Evolutionary conservation across 2,329 filamentous ascomycete genomes (phyloP).

Genomic region (Botrytis sinoallii): DNA sequence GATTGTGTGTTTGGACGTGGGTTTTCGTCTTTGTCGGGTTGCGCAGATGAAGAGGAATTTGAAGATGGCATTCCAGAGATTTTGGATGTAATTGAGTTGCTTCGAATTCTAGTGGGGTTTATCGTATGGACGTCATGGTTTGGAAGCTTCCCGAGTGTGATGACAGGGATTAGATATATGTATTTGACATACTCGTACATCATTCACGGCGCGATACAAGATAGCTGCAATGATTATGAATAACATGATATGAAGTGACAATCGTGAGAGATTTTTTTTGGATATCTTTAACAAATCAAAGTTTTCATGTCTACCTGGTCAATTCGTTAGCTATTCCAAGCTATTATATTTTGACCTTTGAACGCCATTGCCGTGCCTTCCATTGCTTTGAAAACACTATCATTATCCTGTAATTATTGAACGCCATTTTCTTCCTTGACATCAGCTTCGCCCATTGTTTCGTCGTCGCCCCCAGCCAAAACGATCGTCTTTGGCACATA

Average conservation of each 20-base stretch:
- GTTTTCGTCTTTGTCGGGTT: conserved; percentile 16
- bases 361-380: conserved; percentile 26
- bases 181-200: neutral
- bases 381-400: neutral
- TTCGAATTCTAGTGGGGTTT: conserved; percentile 19
- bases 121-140: conserved; percentile 9
- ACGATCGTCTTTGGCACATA: conserved; percentile 64
- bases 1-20: conserved; percentile 22
- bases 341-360: conserved; percentile 23
- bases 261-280: neutral
- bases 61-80: conserved; percentile 26
- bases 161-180: conserved; percentile 1
- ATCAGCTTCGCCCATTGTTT: conserved; percentile 52
- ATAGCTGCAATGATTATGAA: neutral
- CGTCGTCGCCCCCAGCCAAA: conserved; percentile 56
- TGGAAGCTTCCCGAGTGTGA: neutral
- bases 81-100: conserved; percentile 3
- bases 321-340: conserved; percentile 22
- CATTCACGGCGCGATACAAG: neutral
- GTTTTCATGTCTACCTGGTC: conserved; percentile 2
- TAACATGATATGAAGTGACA: neutral
- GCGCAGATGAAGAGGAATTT: conserved; percentile 20
- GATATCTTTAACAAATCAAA: neutral
- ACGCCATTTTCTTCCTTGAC: conserved; percentile 41
- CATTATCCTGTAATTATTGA: conserved; percentile 19